Conservation (phyloP, 148 eudicot species). For the Chenopodium suecicum region DNA sequence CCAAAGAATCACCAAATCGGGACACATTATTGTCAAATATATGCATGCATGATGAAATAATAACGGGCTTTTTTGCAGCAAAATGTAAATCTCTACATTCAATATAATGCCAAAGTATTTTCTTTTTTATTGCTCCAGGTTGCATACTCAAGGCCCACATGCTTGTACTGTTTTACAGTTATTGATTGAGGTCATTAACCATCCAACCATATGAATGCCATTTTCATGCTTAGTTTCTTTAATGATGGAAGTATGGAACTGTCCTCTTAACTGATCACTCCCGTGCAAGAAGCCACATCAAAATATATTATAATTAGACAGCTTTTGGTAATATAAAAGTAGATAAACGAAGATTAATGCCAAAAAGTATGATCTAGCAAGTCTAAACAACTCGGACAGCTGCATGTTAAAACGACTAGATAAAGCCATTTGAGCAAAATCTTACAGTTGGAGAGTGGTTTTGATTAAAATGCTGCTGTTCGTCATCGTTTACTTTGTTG, state of each 20-base stretch:
- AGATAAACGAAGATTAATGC: neutral
- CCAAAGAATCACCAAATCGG: neutral
- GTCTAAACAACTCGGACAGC: neutral
- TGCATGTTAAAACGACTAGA: neutral
- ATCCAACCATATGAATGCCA: conserved; percentile 19
- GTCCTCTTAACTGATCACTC: conserved; percentile 12
- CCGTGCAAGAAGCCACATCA: conserved; percentile 11
- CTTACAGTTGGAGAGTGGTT: conserved; percentile 79
- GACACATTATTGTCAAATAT: neutral
- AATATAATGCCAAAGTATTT: conserved; percentile 11
- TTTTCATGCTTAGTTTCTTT: conserved; percentile 11
- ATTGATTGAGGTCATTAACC: neutral
- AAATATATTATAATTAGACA: neutral
- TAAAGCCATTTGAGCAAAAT: neutral
- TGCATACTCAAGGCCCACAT: conserved; percentile 19
- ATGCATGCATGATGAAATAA: neutral
- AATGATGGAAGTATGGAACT: conserved; percentile 10
- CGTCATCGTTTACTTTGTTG: conserved; percentile 27
- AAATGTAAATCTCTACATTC: neutral
- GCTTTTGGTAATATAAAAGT: neutral
- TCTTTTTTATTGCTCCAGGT: conserved; percentile 3
- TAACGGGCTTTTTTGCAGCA: neutral
- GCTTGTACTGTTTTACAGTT: conserved; percentile 13
- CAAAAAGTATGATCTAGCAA: neutral
- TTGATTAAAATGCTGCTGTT: conserved; percentile 48